Conservation (phyloP, 768 basidiomycete species). For the Rhodotorula toruloides region DNA sequence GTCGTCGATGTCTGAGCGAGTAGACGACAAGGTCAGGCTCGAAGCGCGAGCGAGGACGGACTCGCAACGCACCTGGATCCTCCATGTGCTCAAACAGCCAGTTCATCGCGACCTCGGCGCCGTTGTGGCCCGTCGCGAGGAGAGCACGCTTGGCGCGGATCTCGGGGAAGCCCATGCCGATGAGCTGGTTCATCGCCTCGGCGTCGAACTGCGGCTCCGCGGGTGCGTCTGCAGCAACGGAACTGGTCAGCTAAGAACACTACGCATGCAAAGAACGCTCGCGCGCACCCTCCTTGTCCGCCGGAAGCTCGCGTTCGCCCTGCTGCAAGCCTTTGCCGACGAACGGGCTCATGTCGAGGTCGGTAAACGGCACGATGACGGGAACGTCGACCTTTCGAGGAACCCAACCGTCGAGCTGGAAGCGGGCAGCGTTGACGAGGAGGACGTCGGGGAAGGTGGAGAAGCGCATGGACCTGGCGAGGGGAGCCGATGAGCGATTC, state of each 20-base stretch:
- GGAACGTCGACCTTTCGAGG: slow-evolving; percentile 93
- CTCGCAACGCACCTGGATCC: slow-evolving; percentile 63
- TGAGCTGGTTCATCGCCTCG: slow-evolving; percentile 66
- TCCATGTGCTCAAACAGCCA: slow-evolving; percentile 96
- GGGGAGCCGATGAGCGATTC: not conserved
- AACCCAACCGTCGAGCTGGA: slow-evolving; percentile 93
- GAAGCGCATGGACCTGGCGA: slow-evolving; percentile 63
- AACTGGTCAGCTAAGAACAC: not conserved
- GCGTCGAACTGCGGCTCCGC: slow-evolving; percentile 65
- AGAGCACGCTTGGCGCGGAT: slow-evolving; percentile 84
- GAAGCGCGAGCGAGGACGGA: not conserved
- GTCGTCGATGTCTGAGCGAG: slow-evolving; percentile 68
- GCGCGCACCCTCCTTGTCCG: slow-evolving; percentile 50
- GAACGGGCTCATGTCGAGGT: slow-evolving; percentile 62
- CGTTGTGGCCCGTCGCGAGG: slow-evolving; percentile 72
- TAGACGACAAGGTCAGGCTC: not conserved
- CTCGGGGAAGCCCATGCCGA: slow-evolving; percentile 84
- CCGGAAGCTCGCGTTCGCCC: slow-evolving; percentile 65
- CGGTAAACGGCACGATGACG: slow-evolving; percentile 60
- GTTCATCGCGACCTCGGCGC: slow-evolving; percentile 77
- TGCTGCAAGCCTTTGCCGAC: slow-evolving; percentile 66
- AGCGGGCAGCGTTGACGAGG: slow-evolving; percentile 85
- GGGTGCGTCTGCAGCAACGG: slow-evolving; percentile 42
- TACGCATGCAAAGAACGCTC: not conserved
- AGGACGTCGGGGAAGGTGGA: slow-evolving; percentile 83